A percentile compares a stretch with the other conserved stretches of the same genome.
phyloP scores from a whole-genome alignment of 345 rosid species.

The Clausena lansium region DNA sequence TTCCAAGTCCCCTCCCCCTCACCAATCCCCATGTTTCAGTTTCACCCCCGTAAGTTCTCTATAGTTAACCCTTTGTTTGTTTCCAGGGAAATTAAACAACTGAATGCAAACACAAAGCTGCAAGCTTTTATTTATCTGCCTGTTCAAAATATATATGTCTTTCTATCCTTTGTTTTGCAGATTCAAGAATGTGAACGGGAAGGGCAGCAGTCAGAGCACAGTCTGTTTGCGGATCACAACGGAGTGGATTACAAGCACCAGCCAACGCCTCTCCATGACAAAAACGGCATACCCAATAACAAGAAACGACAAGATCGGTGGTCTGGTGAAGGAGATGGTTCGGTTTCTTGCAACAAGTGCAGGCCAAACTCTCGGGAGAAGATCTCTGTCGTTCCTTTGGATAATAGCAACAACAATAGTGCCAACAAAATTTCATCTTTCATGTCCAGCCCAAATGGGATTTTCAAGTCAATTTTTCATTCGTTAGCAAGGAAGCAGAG shows the following conservation, averaged over 20 bases:
- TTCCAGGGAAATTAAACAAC: slow-evolving; percentile 10
- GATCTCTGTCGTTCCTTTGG: slow-evolving; percentile 80
- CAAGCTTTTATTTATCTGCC: neutral
- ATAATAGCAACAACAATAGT: slow-evolving; percentile 38
- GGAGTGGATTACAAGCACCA: slow-evolving; percentile 40
- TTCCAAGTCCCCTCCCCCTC: slow-evolving; percentile 50
- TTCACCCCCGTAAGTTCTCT: slow-evolving; percentile 73
- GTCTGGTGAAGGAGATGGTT: slow-evolving; percentile 20
- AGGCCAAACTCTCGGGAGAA: slow-evolving; percentile 74
- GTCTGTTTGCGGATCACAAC: neutral
- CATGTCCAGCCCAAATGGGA: slow-evolving; percentile 73
- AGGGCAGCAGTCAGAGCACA: slow-evolving; percentile 43
- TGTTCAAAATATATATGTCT: neutral
- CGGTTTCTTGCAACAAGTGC: slow-evolving; percentile 88
- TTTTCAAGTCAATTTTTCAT: slow-evolving; percentile 67
- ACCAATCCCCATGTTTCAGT: slow-evolving; percentile 52
- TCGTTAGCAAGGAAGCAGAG: slow-evolving; percentile 55
- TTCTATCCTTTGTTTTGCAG: slow-evolving; percentile 35
- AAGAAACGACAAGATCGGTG: slow-evolving; percentile 42
- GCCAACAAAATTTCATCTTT: slow-evolving; percentile 41
- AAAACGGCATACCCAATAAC: slow-evolving; percentile 30
- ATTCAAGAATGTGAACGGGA: slow-evolving; percentile 73
- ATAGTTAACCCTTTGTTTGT: neutral
- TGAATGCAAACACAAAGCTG: too few relatives aligned
- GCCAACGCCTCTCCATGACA: slow-evolving; percentile 65